Conservation (phyloP, 768 basidiomycete genomes). For the Suillus brevipes region DNA sequence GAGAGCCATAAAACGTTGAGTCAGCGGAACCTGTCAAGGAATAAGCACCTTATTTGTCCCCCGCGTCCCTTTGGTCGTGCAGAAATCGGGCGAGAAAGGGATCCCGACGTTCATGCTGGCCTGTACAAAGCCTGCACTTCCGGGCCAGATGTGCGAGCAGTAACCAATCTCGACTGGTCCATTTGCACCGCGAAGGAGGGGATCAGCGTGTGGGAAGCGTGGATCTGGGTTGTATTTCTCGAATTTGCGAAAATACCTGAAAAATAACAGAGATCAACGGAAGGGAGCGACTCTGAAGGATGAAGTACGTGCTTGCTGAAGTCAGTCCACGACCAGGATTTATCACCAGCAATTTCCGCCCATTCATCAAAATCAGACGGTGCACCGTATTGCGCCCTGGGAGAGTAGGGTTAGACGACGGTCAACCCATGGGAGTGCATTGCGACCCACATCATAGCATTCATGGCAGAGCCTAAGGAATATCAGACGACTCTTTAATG, state of each 20-base stretch:
- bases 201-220: slow-evolving; percentile 49
- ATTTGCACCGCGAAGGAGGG: slow-evolving; percentile 42
- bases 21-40: neutral
- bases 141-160: slow-evolving; percentile 45
- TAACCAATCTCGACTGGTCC: slow-evolving; percentile 67
- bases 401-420: slow-evolving; percentile 10
- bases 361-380: slow-evolving; percentile 73
- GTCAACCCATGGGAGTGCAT: neutral
- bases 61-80: slow-evolving; percentile 52
- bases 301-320: slow-evolving; percentile 46
- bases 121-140: slow-evolving; percentile 52
- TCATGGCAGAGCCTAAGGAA: slow-evolving; percentile 56
- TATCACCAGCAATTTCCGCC: slow-evolving; percentile 51
- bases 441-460: slow-evolving; percentile 48
- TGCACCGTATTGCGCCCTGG: slow-evolving; percentile 56
- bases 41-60: slow-evolving; percentile 59
- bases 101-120: slow-evolving; percentile 54
- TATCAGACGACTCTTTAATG: neutral
- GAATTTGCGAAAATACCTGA: slow-evolving; percentile 68
- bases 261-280: neutral
- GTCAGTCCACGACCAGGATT: slow-evolving; percentile 55
- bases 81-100: slow-evolving; percentile 55
- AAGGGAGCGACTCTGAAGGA: neutral
- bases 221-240: slow-evolving; percentile 57
- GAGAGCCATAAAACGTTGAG: neutral